A percentile compares a stretch with the other conserved stretches of the same genome.
These are phyloP conservation scores for Niveomyces coronatus DNA, from an alignment of 2,329 filamentous ascomycete genomes.

Conservation along the genomic window DNA sequence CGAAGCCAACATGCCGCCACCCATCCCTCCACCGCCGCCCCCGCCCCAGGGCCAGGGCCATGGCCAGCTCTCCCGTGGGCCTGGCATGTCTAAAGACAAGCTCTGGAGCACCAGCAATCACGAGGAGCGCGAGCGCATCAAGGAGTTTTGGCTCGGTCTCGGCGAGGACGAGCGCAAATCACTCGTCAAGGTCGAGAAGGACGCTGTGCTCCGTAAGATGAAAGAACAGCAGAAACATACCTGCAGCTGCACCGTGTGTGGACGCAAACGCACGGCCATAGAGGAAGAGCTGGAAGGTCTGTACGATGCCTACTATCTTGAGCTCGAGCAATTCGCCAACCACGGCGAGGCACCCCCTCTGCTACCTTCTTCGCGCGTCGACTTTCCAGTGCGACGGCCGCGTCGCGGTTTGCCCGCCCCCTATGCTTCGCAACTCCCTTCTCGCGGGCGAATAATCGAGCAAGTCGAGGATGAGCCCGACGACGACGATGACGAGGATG, in stretches of 20 bases:
- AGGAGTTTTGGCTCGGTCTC: conserved; percentile 93
- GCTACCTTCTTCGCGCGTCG: conserved; percentile 40
- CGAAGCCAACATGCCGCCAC: conserved; percentile 12
- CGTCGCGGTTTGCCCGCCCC: conserved; percentile 47
- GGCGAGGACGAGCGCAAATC: conserved; percentile 92
- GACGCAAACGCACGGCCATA: conserved; percentile 89
- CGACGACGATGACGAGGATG: conserved; percentile 45
- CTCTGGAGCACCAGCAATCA: conserved; percentile 96
- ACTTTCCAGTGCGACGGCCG: conserved; percentile 50
- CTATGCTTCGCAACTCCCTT: conserved; percentile 58
- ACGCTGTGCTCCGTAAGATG: conserved; percentile 97
- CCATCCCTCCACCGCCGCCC: conserved; percentile 13
- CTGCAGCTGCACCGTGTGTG: conserved; percentile 95
- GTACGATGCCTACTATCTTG: conserved; percentile 97
- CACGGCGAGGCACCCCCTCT: conserved; percentile 57
- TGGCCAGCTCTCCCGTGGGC: conserved; percentile 22
- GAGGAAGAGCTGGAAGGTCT: conserved; percentile 96
- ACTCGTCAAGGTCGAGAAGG: conserved; percentile 95
- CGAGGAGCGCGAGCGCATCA: conserved; percentile 93
- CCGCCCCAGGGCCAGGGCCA: conserved; percentile 18
- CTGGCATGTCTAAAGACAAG: conserved; percentile 60
- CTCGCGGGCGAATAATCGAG: conserved; percentile 63
- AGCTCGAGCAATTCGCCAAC: conserved; percentile 94
- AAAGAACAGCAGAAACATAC: conserved; percentile 99
- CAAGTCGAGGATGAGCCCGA: conserved; percentile 47